These are phyloP conservation scores for Effrenium voratum DNA, from an alignment of 73 alveolate species.

Conservation along the genomic window DNA sequence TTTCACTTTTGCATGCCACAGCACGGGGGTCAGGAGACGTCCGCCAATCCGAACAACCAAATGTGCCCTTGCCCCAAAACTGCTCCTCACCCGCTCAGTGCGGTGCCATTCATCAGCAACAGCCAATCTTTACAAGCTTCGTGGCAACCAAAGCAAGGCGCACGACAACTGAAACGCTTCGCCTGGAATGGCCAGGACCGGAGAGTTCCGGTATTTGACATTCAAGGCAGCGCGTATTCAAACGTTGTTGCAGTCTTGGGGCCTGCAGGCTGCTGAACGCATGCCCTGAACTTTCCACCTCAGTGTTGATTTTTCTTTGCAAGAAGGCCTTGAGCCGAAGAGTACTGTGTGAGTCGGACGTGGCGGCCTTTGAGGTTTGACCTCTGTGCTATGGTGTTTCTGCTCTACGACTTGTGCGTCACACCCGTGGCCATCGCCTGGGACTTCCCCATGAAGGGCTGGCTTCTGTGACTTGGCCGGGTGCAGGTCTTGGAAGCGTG, in stretches of 20 bases:
- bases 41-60: too few species aligned
- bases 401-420: slow-evolving; percentile 68
- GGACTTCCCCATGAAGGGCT: slow-evolving; percentile 84
- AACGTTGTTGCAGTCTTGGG: neutral
- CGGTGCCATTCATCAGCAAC: too few species aligned
- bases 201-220: neutral
- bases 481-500: too few species aligned
- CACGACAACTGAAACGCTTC: too few species aligned
- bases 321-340: neutral
- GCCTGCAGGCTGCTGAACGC: neutral
- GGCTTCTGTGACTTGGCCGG: slow-evolving; percentile 75
- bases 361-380: slow-evolving; percentile 12
- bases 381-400: slow-evolving; percentile 56
- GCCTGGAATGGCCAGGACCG: too few species aligned
- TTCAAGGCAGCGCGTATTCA: neutral
- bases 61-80: too few species aligned
- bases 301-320: neutral
- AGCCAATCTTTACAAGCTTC: too few species aligned
- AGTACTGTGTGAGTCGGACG: neutral
- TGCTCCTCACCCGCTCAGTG: too few species aligned
- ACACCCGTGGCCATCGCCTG: slow-evolving; percentile 87
- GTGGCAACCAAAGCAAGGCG: too few species aligned
- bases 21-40: too few species aligned
- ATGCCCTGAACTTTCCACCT: neutral
- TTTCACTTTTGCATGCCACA: too few species aligned